These are phyloP conservation scores for Corynespora cassiicola DNA, from an alignment of 2,329 filamentous ascomycete genomes.

Conservation along the genomic window DNA sequence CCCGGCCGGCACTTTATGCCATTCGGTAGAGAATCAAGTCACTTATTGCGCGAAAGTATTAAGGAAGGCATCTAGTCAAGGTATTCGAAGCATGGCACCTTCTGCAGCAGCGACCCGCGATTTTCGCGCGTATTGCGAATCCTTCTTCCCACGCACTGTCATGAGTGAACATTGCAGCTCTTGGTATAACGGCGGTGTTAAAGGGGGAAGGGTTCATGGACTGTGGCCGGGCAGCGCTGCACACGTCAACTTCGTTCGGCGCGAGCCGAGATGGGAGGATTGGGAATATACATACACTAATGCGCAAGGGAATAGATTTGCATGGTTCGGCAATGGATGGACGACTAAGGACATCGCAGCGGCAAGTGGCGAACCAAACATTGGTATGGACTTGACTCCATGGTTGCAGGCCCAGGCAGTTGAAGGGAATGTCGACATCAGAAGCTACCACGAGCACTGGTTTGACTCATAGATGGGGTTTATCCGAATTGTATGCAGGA, in stretches of 20 bases:
- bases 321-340: slow-evolving; percentile 71
- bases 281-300: slow-evolving; percentile 58
- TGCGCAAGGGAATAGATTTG: slow-evolving; percentile 56
- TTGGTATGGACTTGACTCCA: slow-evolving; percentile 63
- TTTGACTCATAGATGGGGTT: slow-evolving; percentile 46
- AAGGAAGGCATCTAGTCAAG: slow-evolving; percentile 68
- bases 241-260: slow-evolving; percentile 63
- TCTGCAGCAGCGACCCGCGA: slow-evolving; percentile 65
- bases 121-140: slow-evolving; percentile 61
- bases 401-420: slow-evolving; percentile 58
- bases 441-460: slow-evolving; percentile 70
- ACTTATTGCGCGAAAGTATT: slow-evolving; percentile 69
- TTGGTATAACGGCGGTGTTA: slow-evolving; percentile 69
- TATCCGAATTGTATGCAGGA: no score
- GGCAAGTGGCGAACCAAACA: slow-evolving; percentile 39
- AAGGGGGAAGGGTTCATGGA: slow-evolving; percentile 67
- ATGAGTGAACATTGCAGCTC: slow-evolving; percentile 67
- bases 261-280: slow-evolving; percentile 62
- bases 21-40: slow-evolving; percentile 68
- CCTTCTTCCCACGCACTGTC: slow-evolving; percentile 56
- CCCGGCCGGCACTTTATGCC: slow-evolving; percentile 68
- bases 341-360: slow-evolving; percentile 59
- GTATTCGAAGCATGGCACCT: slow-evolving; percentile 66
- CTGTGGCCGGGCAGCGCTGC: slow-evolving; percentile 71
- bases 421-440: slow-evolving; percentile 63